These are phyloP conservation scores for Polyplosphaeria fusca DNA, from an alignment of 495 filamentous ascomycete species.

Conservation along the genomic window DNA sequence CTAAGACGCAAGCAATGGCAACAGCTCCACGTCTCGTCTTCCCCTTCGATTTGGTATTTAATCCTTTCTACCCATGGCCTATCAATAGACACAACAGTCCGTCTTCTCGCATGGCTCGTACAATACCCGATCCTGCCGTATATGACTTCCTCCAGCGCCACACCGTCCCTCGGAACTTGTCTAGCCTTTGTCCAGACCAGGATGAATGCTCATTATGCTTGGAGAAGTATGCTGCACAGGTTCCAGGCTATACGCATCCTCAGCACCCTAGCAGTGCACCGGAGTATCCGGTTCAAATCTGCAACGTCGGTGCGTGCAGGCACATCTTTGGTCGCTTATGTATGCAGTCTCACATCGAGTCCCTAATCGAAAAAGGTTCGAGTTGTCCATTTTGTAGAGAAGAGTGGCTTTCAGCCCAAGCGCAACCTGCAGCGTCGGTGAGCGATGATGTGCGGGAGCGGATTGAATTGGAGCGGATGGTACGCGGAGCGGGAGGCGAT, in stretches of 20 bases:
- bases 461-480: too few relatives aligned
- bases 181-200: neutral
- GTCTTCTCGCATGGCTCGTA: too few relatives aligned
- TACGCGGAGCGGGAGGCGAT: too few relatives aligned
- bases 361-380: neutral
- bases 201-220: neutral
- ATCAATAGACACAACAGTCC: too few relatives aligned
- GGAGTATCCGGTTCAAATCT: constrained; percentile 1
- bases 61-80: too few relatives aligned
- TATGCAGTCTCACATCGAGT: neutral
- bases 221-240: neutral
- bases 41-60: too few relatives aligned
- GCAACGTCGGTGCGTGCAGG: neutral
- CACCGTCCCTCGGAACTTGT: neutral
- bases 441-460: neutral
- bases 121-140: neutral
- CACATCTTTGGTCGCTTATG: constrained; percentile 2
- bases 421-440: neutral
- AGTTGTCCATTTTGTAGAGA: neutral
- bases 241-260: neutral
- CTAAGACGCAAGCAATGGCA: too few relatives aligned
- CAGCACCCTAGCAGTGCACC: neutral
- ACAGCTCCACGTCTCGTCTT: too few relatives aligned
- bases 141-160: neutral
- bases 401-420: neutral